phyloP scores from a whole-genome alignment of 495 filamentous ascomycete species.

The Hyaloscypha finlandica region DNA sequence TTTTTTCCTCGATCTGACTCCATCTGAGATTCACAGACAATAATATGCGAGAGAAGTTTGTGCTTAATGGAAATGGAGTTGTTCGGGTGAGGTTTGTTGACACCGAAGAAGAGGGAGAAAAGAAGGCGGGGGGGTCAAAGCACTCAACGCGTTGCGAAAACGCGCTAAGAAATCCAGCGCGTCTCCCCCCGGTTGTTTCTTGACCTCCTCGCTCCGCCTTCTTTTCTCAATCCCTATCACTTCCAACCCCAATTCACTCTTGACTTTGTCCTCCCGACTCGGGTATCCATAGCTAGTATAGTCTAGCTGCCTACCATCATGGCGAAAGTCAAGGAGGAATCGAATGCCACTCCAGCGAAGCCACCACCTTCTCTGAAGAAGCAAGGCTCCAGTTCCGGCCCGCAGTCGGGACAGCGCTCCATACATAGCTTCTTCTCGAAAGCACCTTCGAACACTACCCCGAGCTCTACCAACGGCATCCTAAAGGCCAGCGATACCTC shows the following conservation, averaged over 20 bases:
- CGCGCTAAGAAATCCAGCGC: constrained; percentile 6
- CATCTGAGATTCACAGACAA: too few relatives aligned
- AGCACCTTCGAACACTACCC: constrained; percentile 40
- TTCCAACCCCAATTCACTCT: constrained; percentile 6
- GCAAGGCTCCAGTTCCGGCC: constrained; percentile 35
- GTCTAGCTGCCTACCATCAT: constrained; percentile 4
- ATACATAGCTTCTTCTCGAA: constrained; percentile 86
- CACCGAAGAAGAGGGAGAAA: neutral
- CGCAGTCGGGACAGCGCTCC: constrained; percentile 72
- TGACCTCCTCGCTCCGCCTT: neutral
- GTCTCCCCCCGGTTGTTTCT: neutral
- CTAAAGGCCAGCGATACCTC: constrained; percentile 41
- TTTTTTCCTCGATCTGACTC: too few relatives aligned
- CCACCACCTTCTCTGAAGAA: constrained; percentile 37
- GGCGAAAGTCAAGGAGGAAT: constrained; percentile 8
- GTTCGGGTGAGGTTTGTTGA: neutral
- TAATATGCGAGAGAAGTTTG: too few relatives aligned
- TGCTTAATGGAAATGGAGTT: neutral
- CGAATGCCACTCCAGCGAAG: constrained; percentile 16
- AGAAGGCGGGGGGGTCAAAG: neutral
- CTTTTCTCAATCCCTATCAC: neutral
- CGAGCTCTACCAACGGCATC: constrained; percentile 20
- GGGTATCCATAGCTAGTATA: neutral
- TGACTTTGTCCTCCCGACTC: neutral
- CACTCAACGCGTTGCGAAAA: constrained; percentile 1